phyloP scores from a whole-genome alignment of 2,329 filamentous ascomycete species.

The Colletotrichum acutatum region DNA sequence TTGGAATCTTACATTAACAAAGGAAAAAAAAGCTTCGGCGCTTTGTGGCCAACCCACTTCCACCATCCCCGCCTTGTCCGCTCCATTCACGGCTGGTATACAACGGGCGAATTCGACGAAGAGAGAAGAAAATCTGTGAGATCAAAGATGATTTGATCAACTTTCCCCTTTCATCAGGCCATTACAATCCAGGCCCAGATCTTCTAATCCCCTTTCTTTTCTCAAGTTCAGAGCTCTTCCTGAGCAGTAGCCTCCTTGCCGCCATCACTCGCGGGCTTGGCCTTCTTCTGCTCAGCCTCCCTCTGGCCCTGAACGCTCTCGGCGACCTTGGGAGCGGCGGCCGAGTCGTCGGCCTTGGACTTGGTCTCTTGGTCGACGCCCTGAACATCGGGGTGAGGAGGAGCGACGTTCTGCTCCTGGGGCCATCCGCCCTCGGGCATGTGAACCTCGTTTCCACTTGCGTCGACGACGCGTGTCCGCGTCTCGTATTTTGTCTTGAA shows the following conservation, averaged over 20 bases:
- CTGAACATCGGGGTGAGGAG: constrained; percentile 70
- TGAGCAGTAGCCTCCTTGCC: constrained; percentile 65
- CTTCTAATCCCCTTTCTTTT: too few species aligned
- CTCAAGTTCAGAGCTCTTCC: constrained; percentile 47
- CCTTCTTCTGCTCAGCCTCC: constrained; percentile 63
- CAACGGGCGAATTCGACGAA: neutral
- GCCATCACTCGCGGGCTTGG: constrained; percentile 71
- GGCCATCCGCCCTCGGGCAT: constrained; percentile 53
- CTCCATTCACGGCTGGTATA: constrained; percentile 2
- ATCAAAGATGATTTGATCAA: neutral
- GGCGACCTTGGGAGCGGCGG: constrained; percentile 52
- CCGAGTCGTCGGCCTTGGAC: constrained; percentile 50
- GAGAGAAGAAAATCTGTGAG: neutral
- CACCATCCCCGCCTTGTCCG: too few species aligned
- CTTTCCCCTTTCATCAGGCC: neutral
- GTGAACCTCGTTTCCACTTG: constrained; percentile 79
- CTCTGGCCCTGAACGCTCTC: constrained; percentile 69
- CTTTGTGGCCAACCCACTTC: neutral
- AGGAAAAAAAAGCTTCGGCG: neutral
- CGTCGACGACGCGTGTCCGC: constrained; percentile 85
- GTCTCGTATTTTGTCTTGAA: constrained; percentile 98
- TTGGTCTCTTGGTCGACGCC: constrained; percentile 70
- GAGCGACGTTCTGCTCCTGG: constrained; percentile 56
- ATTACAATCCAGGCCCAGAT: neutral
- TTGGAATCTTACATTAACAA: neutral